Conservation (phyloP, 345 rosid genomes). For the Boechera retrofracta region DNA sequence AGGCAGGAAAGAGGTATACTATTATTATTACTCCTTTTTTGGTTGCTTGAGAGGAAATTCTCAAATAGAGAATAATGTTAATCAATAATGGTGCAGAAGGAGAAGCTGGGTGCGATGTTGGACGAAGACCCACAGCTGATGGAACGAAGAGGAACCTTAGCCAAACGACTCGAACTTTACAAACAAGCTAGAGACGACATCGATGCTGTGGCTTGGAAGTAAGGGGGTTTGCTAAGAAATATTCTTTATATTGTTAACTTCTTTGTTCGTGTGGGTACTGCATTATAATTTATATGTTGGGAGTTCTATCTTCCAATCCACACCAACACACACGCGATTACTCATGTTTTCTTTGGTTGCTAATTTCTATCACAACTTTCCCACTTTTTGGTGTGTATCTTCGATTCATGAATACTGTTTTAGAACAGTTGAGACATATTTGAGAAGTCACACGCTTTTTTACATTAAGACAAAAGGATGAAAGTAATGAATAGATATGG, state of each 20-base stretch:
- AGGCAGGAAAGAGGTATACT: slow-evolving; percentile 84
- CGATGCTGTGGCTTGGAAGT: slow-evolving; percentile 95
- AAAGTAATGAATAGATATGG: neutral
- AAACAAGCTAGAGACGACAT: slow-evolving; percentile 97
- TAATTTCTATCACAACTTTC: slow-evolving; percentile 21
- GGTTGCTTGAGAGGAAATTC: neutral
- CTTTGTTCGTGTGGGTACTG: slow-evolving; percentile 35
- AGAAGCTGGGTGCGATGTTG: slow-evolving; percentile 87
- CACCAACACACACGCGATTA: slow-evolving; percentile 23
- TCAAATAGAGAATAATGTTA: neutral
- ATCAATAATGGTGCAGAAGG: slow-evolving; percentile 61
- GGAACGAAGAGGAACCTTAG: slow-evolving; percentile 76
- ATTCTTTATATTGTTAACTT: slow-evolving; percentile 35
- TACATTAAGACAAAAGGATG: slow-evolving; percentile 13
- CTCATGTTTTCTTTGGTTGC: slow-evolving; percentile 11
- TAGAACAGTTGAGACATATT: slow-evolving; percentile 22
- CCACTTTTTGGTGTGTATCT: slow-evolving; percentile 34
- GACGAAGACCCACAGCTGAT: slow-evolving; percentile 98
- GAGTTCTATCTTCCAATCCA: slow-evolving; percentile 24
- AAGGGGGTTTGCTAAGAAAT: slow-evolving; percentile 20
- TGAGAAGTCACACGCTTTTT: slow-evolving; percentile 4
- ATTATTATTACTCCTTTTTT: neutral
- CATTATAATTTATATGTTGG: slow-evolving; percentile 30
- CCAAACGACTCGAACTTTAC: slow-evolving; percentile 92
- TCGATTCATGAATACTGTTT: slow-evolving; percentile 33